These are phyloP conservation scores for Phialophora chinensis DNA, from an alignment of 2,329 filamentous ascomycete genomes.

Conservation along the genomic window DNA sequence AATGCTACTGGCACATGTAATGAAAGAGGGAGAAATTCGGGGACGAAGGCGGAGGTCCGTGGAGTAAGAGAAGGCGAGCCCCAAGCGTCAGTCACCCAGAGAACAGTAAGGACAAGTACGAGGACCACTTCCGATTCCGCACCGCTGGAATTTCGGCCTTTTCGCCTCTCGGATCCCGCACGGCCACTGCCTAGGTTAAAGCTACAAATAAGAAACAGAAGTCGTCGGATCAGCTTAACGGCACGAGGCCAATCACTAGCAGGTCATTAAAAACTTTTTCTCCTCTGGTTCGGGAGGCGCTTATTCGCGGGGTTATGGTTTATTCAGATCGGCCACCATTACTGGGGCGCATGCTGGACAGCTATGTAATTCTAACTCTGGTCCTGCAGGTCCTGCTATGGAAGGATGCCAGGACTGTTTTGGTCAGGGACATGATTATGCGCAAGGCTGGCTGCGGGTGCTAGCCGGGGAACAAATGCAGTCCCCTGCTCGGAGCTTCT, in stretches of 20 bases:
- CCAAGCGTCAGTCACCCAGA: neutral
- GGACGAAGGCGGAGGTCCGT: conserved; percentile 1
- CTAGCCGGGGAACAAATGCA: conserved; percentile 14
- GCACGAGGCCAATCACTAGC: neutral
- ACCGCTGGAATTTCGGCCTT: conserved; percentile 1
- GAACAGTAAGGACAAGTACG: neutral
- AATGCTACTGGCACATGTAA: conserved; percentile 7
- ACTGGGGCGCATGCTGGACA: neutral
- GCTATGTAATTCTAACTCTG: neutral
- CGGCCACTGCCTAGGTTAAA: neutral
- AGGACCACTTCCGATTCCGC: conserved; percentile 13
- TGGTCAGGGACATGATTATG: neutral
- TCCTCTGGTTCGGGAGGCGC: neutral
- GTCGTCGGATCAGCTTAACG: too few species aligned
- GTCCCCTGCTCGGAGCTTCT: conserved; percentile 19
- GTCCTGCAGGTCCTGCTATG: neutral
- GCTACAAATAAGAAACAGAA: too few species aligned
- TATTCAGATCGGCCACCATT: neutral
- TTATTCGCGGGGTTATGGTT: conserved; percentile 11
- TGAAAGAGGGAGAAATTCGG: conserved; percentile 10
- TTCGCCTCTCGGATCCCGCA: neutral
- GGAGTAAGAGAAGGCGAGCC: neutral
- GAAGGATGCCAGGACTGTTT: neutral
- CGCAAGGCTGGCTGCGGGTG: neutral
- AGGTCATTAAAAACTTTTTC: neutral